Evolutionary conservation across 2,329 filamentous ascomycete genomes (phyloP).

Genomic region (Aspergillus sp.): DNA sequence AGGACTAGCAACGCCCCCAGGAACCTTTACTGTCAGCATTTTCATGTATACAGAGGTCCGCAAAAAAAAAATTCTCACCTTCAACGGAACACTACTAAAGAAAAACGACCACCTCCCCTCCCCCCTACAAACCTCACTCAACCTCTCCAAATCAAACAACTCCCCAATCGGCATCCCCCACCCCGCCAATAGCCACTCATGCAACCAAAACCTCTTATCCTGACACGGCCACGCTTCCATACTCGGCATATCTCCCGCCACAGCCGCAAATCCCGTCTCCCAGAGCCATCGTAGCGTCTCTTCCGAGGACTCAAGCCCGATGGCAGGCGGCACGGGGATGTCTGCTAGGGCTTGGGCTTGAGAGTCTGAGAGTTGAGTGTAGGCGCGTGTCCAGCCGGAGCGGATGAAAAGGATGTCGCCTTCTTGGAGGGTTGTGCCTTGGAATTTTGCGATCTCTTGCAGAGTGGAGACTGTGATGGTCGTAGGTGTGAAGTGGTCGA

Average conservation of each 20-base stretch:
- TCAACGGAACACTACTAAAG: conserved; percentile 43
- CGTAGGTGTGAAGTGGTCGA: conserved; percentile 36
- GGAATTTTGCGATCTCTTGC: conserved; percentile 38
- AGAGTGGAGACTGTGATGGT: conserved; percentile 41
- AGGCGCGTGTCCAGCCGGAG: conserved; percentile 45
- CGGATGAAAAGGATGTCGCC: conserved; percentile 55
- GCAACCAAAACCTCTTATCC: conserved; percentile 16
- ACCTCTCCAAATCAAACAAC: conserved; percentile 39
- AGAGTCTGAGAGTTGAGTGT: conserved; percentile 32
- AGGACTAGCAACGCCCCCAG: conserved; percentile 41
- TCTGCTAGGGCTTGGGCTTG: conserved; percentile 33
- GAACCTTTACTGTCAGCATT: conserved; percentile 22
- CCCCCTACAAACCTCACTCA: conserved; percentile 32
- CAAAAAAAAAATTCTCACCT: conserved; percentile 20
- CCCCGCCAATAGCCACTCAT: conserved; percentile 35
- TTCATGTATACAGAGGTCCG: too few species aligned
- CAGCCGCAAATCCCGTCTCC: conserved; percentile 50
- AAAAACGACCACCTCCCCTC: conserved; percentile 42
- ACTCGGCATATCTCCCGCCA: conserved; percentile 50
- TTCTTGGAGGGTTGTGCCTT: conserved; percentile 27
- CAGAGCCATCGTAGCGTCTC: conserved; percentile 52
- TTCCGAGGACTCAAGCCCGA: conserved; percentile 45
- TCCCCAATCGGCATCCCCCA: conserved; percentile 46
- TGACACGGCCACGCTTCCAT: conserved; percentile 45
- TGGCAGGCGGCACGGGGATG: conserved; percentile 21